Base-by-base conservation (phyloP, 78 protist genomes). In the Dictyostelium firmibasis region DNA sequence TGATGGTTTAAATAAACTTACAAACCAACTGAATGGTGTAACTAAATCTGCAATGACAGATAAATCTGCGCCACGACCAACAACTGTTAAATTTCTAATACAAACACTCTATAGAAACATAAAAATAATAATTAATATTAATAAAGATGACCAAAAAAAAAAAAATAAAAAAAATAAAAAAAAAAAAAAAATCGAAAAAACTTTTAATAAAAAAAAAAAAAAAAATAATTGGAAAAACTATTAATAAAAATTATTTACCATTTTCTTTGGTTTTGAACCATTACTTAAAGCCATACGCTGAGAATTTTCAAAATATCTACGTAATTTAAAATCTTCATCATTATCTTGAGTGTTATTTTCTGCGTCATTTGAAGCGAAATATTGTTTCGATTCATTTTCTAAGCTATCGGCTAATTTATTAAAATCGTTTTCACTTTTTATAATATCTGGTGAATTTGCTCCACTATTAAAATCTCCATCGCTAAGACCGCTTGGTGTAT, bases 261-360 rank as follows among this genome's bases (percentile, higher is more conserved):
- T 82, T 69, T 82, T 81, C 31, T 91, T 91, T 6, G 81, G 81
- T 31, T 79, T 79, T 3, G 50, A 43, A 23, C 95, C 95, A 41
- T 76, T 79, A 4, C 69, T 87, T 33, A 84, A 11, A n/a, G 91
- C 88, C 78, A 64, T 81, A 43, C 95, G 75, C 6, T 84, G 86
- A 23, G 91, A 83, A 31, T 91, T 82, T 82, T 91, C 95, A 18
- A 91, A 91, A 64, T 91, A 91, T 57, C 70, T 84, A 36, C 95
- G 69, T 8, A 91, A 44, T 38, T 91, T 79, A 41, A 91, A 91
- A 53, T 76, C 95, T 47, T 91, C 95, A 6, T 76, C 85, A 27
- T 38, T 60, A 4, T 79, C 95, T 3, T 2, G 67, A 8, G 72
- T n/a, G 14, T 43, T 43, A 4, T 9, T 6, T 44, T 78, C 84